Evolutionary conservation across 805 yeast genomes (phyloP), one percentile per base, ranked within the genome.

Genomic region (Komagataella mondaviorum): DNA sequence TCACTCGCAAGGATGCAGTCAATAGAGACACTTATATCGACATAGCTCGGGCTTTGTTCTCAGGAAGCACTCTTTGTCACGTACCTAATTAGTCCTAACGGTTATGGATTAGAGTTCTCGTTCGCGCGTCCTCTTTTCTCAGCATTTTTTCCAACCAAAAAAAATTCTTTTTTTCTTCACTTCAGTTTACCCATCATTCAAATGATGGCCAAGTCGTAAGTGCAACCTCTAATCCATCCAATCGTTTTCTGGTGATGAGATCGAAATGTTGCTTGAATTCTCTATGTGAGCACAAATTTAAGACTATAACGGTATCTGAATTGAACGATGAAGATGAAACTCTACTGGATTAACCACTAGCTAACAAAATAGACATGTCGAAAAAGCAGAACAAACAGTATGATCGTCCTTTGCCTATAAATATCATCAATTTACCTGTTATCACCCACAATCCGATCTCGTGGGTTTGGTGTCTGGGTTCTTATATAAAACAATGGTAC

Each of bases 391-490:
- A 45, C 51, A 44, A 14, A 53, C 45, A 48, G 49, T 55, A 55
- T 46, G 45, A 49, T 17, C 51, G 52, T 36, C 77, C 79, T 12
- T 59, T 76, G 44, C 80, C 80, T 10, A 53, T 75, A 18, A 66
- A 56, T 36, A 51, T 56, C n/a, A 50, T 58, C 44, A 60, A 63
- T 12, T 55, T 73, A 23, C 77, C 78, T 2, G 60, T 57, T n/a
- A 50, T 71, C 23, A 65, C 71, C 7, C 74, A 71, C 56, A 74
- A 73, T 53, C 79, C 79, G 10, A 39, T 74, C 3, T 73, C 78
- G 12, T 75, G 78, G 78, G 44, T 63, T 1, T 59, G 62, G 51
- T 67, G 64, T 49, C 59, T 58, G 6, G 60, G 55, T 43, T 66
- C 63, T 45, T 60, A 65, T 49, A 4, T 64, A 6, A 51, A 49